Conservation (phyloP, 768 basidiomycete species). For the Hirschioporus abietinus region DNA sequence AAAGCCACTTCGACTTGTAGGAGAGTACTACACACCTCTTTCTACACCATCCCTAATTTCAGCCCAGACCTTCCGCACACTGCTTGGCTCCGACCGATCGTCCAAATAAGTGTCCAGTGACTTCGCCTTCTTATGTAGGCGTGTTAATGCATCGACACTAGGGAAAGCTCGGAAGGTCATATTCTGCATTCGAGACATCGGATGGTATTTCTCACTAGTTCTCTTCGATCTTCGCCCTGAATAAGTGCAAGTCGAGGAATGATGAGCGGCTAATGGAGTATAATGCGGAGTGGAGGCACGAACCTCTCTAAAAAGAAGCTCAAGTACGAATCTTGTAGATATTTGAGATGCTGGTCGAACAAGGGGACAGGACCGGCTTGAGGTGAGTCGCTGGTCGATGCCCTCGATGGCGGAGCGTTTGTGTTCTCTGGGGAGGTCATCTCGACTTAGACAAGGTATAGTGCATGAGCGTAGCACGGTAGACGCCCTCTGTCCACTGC, state of each 20-base stretch:
- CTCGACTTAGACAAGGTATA: slow-evolving; percentile 6
- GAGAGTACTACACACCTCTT: slow-evolving; percentile 48
- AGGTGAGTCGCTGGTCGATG: slow-evolving; percentile 23
- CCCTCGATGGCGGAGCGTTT: slow-evolving; percentile 17
- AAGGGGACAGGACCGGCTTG: slow-evolving; percentile 54
- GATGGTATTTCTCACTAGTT: slow-evolving; percentile 53
- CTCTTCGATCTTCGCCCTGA: slow-evolving; percentile 81
- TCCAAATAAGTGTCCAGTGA: slow-evolving; percentile 68
- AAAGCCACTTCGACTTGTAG: not conserved
- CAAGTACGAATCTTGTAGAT: slow-evolving; percentile 72
- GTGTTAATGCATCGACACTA: slow-evolving; percentile 71
- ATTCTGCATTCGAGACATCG: not conserved
- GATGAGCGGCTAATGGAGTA: slow-evolving; percentile 9
- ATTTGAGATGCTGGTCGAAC: slow-evolving; percentile 67
- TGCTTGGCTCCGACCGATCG: slow-evolving; percentile 60
- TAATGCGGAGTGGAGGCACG: slow-evolving; percentile 17
- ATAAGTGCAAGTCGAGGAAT: slow-evolving; percentile 16
- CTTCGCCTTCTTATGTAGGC: slow-evolving; percentile 66
- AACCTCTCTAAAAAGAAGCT: slow-evolving; percentile 85
- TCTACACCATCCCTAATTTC: slow-evolving; percentile 85
- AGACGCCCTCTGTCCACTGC: not conserved
- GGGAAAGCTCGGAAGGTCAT: slow-evolving; percentile 5
- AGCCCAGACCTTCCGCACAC: slow-evolving; percentile 69
- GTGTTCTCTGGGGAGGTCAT: slow-evolving; percentile 20
- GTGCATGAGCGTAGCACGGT: not conserved